These are phyloP conservation scores for Trypanosoma theileri DNA, from an alignment of 208 protist species.

Conservation along the genomic window DNA sequence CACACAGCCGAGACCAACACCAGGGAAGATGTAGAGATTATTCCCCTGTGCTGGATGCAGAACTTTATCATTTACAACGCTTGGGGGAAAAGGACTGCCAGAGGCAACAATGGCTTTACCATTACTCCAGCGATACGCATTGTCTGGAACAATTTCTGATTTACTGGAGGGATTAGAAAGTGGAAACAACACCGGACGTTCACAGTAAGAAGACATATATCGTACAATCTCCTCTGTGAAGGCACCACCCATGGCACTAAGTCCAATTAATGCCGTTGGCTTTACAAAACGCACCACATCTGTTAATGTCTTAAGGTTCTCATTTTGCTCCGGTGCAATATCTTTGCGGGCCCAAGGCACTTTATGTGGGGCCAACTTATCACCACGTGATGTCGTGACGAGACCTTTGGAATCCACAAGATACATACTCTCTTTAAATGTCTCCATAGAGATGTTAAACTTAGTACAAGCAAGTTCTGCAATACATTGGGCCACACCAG, in stretches of 20 bases:
- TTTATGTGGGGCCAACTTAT: slow-evolving; percentile 88
- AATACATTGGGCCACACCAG: slow-evolving; percentile 95
- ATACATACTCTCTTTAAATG: slow-evolving; percentile 88
- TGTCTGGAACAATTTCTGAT: slow-evolving; percentile 88
- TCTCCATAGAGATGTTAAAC: slow-evolving; percentile 60
- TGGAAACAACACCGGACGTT: slow-evolving; percentile 95
- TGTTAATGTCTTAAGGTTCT: slow-evolving; percentile 49
- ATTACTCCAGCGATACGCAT: slow-evolving; percentile 94
- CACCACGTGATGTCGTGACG: slow-evolving; percentile 79
- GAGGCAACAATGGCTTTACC: slow-evolving; percentile 94
- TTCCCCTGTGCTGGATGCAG: slow-evolving; percentile 94
- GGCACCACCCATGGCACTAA: slow-evolving; percentile 86
- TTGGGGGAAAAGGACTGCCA: slow-evolving; percentile 94
- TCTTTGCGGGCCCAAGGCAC: slow-evolving; percentile 84
- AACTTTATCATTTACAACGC: slow-evolving; percentile 82
- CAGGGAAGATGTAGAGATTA: slow-evolving; percentile 97
- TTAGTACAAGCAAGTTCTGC: slow-evolving; percentile 65
- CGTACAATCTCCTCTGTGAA: slow-evolving; percentile 95
- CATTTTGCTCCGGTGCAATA: slow-evolving; percentile 63
- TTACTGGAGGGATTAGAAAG: slow-evolving; percentile 95
- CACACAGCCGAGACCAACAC: slow-evolving; percentile 90
- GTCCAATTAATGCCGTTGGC: slow-evolving; percentile 95
- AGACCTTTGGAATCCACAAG: slow-evolving; percentile 93
- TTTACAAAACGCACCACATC: slow-evolving; percentile 88
- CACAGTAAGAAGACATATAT: slow-evolving; percentile 67